phyloP scores from a whole-genome alignment of 305 asterid genomes.

The Solanum hybrid region DNA sequence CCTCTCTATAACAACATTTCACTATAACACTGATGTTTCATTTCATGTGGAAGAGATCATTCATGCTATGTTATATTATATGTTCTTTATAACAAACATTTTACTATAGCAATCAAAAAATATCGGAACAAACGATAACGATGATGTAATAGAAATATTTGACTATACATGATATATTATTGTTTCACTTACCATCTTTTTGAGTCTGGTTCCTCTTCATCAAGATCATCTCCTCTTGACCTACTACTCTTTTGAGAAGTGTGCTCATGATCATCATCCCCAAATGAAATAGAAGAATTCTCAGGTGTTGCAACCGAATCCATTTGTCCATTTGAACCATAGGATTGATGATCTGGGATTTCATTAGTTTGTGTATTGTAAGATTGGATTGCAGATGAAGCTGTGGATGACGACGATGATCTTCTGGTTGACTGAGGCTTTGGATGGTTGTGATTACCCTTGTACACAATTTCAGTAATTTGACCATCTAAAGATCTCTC shows the following conservation, averaged over 20 bases:
- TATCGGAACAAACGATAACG: background rate
- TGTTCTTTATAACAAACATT: background rate
- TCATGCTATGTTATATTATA: background rate
- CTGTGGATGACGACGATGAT: slow-evolving; percentile 55
- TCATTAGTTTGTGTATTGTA: slow-evolving; percentile 25
- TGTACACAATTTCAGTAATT: slow-evolving; percentile 62
- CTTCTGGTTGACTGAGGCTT: slow-evolving; percentile 61
- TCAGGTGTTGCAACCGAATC: slow-evolving; percentile 57
- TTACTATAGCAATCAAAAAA: background rate
- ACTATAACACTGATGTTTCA: background rate
- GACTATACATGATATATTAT: background rate
- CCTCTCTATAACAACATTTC: background rate
- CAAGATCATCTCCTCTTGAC: slow-evolving; percentile 38
- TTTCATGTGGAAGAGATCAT: background rate
- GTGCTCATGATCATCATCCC: slow-evolving; percentile 53
- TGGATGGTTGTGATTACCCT: slow-evolving; percentile 63
- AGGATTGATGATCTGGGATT: slow-evolving; percentile 40
- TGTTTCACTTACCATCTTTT: slow-evolving; percentile 55
- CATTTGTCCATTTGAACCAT: slow-evolving; percentile 28
- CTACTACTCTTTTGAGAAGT: slow-evolving; percentile 39
- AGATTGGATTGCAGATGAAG: slow-evolving; percentile 27
- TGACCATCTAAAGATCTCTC: slow-evolving; percentile 54
- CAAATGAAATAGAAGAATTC: slow-evolving; percentile 59
- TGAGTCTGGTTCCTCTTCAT: slow-evolving; percentile 51
- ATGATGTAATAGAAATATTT: background rate